phyloP scores from a whole-genome alignment of 2,329 filamentous ascomycete species.

The Epichloe sp. region DNA sequence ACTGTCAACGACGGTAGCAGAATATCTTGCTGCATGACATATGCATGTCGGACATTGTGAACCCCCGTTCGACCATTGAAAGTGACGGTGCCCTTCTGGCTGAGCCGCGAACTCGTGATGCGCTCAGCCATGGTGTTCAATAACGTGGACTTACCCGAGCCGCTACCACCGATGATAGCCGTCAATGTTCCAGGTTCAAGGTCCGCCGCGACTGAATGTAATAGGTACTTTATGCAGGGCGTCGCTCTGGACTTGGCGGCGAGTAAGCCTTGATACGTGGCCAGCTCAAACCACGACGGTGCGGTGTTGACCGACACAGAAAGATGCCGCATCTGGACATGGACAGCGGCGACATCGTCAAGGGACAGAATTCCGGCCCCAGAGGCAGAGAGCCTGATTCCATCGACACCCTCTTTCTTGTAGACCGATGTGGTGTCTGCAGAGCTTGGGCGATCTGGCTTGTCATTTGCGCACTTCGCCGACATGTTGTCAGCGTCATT shows the following conservation, averaged over 20 bases:
- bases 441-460: conserved; percentile 20
- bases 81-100: conserved; percentile 38
- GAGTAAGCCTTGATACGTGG: conserved; percentile 30
- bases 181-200: conserved; percentile 55
- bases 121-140: conserved; percentile 60
- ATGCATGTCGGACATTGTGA: conserved; percentile 45
- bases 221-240: conserved; percentile 35
- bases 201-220: conserved; percentile 50
- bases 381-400: conserved; percentile 16
- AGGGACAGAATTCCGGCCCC: conserved; percentile 27
- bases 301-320: conserved; percentile 45
- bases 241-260: conserved; percentile 23
- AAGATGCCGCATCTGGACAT: conserved; percentile 39
- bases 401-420: conserved; percentile 6
- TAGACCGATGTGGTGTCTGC: conserved; percentile 14
- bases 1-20: conserved; percentile 62
- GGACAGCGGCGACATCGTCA: conserved; percentile 41
- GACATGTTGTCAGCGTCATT: conserved; percentile 12
- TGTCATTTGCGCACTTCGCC: conserved; percentile 15
- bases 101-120: conserved; percentile 41
- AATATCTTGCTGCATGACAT: conserved; percentile 68
- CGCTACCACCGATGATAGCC: conserved; percentile 63
- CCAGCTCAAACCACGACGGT: conserved; percentile 36
- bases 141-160: conserved; percentile 59
- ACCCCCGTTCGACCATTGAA: conserved; percentile 49